A percentile compares a stretch with the other conserved stretches of the same genome.
Conservation (phyloP, 331 rosid species). For the Quercus phellos region DNA sequence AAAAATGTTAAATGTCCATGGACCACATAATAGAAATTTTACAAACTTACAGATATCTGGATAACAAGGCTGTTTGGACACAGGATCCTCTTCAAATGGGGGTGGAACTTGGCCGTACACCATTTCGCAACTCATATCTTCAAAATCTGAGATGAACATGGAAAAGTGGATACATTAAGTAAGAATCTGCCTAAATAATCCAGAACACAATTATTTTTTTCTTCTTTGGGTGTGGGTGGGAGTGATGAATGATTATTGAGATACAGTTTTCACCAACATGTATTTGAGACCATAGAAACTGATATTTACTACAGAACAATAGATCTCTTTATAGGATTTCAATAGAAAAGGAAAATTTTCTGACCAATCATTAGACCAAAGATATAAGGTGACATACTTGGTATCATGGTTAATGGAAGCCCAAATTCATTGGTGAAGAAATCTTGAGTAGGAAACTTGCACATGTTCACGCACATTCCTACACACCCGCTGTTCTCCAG, state of each 20-base stretch:
- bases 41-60: conserved; percentile 58
- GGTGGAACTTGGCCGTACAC: conserved; percentile 88
- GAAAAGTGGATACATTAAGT: background rate
- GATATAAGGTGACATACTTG: conserved; percentile 46
- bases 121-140: conserved; percentile 98
- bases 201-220: no score
- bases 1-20: conserved; percentile 9
- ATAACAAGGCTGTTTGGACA: conserved; percentile 76
- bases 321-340: background rate
- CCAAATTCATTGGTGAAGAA: conserved; percentile 96
- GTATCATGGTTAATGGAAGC: conserved; percentile 92
- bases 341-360: no score
- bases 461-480: conserved; percentile 96
- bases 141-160: conserved; percentile 59
- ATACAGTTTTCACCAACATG: background rate
- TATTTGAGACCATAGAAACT: background rate
- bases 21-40: background rate
- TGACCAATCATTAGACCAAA: no score
- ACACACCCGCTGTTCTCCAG: conserved; percentile 94
- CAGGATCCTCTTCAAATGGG: conserved; percentile 81
- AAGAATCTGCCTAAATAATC: background rate
- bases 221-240: no score
- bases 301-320: background rate
- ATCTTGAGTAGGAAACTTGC: conserved; percentile 97
- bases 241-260: no score